A percentile compares a stretch with the other conserved stretches of the same genome.
phyloP scores from a whole-genome alignment of 805 yeast species.

The Starmerella sp. region DNA sequence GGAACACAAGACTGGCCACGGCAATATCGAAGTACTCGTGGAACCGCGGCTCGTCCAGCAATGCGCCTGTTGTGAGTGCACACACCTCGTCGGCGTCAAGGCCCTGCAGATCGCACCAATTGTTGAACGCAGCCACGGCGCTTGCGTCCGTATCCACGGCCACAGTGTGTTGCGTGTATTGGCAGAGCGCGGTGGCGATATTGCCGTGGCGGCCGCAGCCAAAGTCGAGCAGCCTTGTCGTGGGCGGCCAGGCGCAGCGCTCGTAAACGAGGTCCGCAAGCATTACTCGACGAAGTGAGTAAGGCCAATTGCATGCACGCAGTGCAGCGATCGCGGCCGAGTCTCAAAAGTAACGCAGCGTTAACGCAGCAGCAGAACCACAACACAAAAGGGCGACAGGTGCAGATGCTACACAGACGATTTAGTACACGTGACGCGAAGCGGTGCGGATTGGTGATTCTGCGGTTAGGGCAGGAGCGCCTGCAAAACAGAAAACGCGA shows the following conservation, averaged over 20 bases:
- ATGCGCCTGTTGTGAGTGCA: neutral
- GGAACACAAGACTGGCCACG: conserved; percentile 17
- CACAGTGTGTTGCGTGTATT: conserved; percentile 3
- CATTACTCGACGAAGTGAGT: neutral
- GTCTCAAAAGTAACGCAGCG: too few relatives aligned
- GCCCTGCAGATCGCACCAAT: conserved; percentile 9
- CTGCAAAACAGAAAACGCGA: neutral
- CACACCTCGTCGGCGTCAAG: conserved; percentile 6
- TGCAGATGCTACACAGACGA: too few relatives aligned
- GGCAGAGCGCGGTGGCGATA: conserved; percentile 7
- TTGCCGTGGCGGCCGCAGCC: conserved; percentile 18
- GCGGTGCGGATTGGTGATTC: neutral
- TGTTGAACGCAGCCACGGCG: conserved; percentile 12
- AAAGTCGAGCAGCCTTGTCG: conserved; percentile 11
- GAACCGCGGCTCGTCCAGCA: neutral
- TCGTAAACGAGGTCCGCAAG: conserved; percentile 2
- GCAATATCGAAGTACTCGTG: conserved; percentile 3
- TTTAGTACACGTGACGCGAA: neutral
- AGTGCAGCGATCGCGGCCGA: too few relatives aligned
- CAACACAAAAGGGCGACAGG: too few relatives aligned
- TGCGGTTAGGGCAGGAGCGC: conserved; percentile 1
- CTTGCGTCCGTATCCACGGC: conserved; percentile 6
- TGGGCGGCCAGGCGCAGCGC: neutral
- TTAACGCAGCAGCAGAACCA: too few relatives aligned
- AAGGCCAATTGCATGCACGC: too few relatives aligned